Evolutionary conservation across 2,329 filamentous ascomycete species (phyloP), one percentile per base, ranked within the genome.

Genomic region (Colletotrichum graminicola): DNA sequence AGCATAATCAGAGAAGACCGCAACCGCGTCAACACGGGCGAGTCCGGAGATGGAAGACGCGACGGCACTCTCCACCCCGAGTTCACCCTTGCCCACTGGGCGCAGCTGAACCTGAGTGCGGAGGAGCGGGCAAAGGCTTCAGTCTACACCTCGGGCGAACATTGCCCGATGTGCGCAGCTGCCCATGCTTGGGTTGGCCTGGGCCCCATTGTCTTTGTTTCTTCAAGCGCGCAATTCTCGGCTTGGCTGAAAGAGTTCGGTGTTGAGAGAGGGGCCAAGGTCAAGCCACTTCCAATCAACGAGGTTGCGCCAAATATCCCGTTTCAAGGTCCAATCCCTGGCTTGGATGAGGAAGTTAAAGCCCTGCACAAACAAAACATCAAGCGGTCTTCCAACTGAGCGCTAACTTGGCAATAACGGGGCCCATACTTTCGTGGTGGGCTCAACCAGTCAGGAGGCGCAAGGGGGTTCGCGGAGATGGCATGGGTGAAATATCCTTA

Each of bases 61-160:
- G 80, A 82, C 60, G 74, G 76, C 8, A 81, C 80, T 0, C 74
- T 80, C 8, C 80, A 82, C 41, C 80, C 80, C 0, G 80, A 82
- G 43, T 78, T 82, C 69, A 79, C 78, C 16, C 75, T 82, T n/a
- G 80, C 79, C 4, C 76, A 67, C 3, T 82, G 80, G 80, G 80
- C 80, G 14, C 75, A 85, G 54, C 77, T 77, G 21, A 74, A 82
- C 47, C 75, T 79, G 6, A 75, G 76, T 5, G 79, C 81, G 10
- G 77, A 76, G 10, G 76, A 85, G 64, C 82, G 86, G 23, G 82
- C 86, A 29, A 69, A 63, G 6, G 75, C 78, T 0, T 79, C 77
- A 2, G 76, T 82, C 2, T 82, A 82, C 62, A 82, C 80, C 4
- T 80, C 80, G 1, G 80, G 80, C 1, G 80, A 82, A 72, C 80